Evolutionary conservation across 2,329 filamentous ascomycete genomes (phyloP).

Genomic region (Chaetomiaceae sp.): DNA sequence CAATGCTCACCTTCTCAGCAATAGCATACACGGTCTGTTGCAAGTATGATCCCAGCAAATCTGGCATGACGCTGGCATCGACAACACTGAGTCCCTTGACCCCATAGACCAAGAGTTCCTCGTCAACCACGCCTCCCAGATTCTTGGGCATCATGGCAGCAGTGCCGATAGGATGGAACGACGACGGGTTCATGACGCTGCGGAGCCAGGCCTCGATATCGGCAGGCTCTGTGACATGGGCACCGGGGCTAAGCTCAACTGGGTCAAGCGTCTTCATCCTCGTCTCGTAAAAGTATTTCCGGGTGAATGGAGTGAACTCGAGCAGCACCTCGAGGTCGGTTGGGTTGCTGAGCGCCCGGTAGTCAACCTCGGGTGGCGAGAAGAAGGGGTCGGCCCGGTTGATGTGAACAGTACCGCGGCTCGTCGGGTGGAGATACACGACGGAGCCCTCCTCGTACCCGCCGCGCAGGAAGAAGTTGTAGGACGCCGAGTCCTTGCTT

Average conservation of each 20-base stretch:
- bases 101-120: constrained; percentile 40
- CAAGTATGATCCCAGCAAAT: constrained; percentile 28
- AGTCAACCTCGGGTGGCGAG: constrained; percentile 35
- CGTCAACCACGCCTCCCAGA: constrained; percentile 42
- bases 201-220: constrained; percentile 25
- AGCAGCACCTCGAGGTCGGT: constrained; percentile 46
- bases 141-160: constrained; percentile 41
- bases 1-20: constrained; percentile 27
- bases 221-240: constrained; percentile 27
- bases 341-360: constrained; percentile 39
- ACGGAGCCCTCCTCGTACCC: constrained; percentile 26
- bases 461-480: constrained; percentile 29
- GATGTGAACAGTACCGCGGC: constrained; percentile 36
- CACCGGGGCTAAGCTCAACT: constrained; percentile 34
- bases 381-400: constrained; percentile 35
- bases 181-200: constrained; percentile 20
- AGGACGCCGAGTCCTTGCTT: constrained; percentile 29
- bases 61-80: constrained; percentile 42
- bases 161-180: constrained; percentile 40
- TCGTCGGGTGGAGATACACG: constrained; percentile 35
- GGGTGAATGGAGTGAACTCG: constrained; percentile 35
- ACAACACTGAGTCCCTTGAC: constrained; percentile 40
- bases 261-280: constrained; percentile 29
- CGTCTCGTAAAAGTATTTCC: constrained; percentile 25
- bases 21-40: constrained; percentile 28